Evolutionary conservation across 352 stramenopile species (phyloP).

Genomic region (Phytophthora nicotianae): DNA sequence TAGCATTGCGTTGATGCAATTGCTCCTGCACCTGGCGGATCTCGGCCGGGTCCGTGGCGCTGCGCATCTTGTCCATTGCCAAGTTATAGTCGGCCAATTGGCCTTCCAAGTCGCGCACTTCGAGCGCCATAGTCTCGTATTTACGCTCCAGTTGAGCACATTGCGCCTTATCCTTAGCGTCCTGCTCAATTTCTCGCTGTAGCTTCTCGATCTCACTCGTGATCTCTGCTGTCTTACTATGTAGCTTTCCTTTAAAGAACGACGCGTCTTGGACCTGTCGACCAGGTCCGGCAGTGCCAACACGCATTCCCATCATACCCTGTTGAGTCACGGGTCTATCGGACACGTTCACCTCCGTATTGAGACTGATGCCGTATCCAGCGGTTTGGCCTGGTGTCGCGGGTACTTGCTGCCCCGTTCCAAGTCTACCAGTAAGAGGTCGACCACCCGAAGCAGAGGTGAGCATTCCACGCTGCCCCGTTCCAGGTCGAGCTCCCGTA

Average conservation of each 20-base stretch:
- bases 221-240: slow-evolving; percentile 90
- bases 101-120: slow-evolving; percentile 89
- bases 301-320: slow-evolving; percentile 92
- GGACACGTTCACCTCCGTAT: slow-evolving; percentile 91
- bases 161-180: slow-evolving; percentile 88
- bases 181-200: slow-evolving; percentile 84
- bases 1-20: slow-evolving; percentile 71
- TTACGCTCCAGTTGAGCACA: slow-evolving; percentile 86
- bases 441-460: slow-evolving; percentile 55
- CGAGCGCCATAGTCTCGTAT: slow-evolving; percentile 68
- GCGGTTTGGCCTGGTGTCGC: slow-evolving; percentile 70
- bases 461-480: slow-evolving; percentile 53
- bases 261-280: slow-evolving; percentile 89
- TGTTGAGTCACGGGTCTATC: slow-evolving; percentile 93
- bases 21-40: slow-evolving; percentile 78
- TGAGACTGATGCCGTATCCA: slow-evolving; percentile 82
- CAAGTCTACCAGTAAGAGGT: slow-evolving; percentile 60
- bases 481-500: slow-evolving; percentile 54
- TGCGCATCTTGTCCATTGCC: slow-evolving; percentile 92
- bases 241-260: slow-evolving; percentile 91
- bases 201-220: slow-evolving; percentile 82
- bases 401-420: slow-evolving; percentile 55
- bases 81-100: slow-evolving; percentile 94
- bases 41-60: slow-evolving; percentile 64
- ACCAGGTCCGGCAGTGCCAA: slow-evolving; percentile 64